Percentiles rank a stretch among this genome's conserved stretches.
Evolutionary conservation across 2,329 filamentous ascomycete species (phyloP).

Genomic region (Pseudopyricularia cyperi): DNA sequence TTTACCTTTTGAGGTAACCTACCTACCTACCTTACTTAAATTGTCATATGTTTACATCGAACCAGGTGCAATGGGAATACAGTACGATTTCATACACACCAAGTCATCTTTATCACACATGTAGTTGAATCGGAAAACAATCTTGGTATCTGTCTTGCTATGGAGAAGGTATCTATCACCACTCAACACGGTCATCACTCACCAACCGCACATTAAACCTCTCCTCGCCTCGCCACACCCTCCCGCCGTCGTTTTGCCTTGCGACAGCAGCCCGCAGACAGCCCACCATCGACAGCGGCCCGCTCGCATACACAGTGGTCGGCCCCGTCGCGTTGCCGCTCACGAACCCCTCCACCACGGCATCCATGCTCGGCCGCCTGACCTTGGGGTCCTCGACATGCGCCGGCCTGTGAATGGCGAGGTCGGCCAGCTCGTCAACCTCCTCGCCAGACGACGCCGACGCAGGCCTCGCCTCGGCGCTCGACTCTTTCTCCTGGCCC

Average conservation of each 20-base stretch:
- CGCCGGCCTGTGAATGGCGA: conserved; percentile 10
- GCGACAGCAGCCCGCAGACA: conserved; percentile 43
- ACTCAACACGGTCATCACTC: conserved; percentile 48
- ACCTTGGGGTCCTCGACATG: conserved; percentile 15
- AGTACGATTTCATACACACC: too few relatives aligned
- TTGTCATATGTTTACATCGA: too few relatives aligned
- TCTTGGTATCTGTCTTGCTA: too few relatives aligned
- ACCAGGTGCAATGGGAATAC: too few relatives aligned
- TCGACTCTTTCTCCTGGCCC: conserved; percentile 8
- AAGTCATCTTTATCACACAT: too few relatives aligned
- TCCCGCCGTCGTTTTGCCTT: conserved; percentile 32
- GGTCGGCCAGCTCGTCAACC: conserved; percentile 10
- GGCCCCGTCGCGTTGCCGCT: conserved; percentile 29
- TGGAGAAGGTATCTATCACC: too few relatives aligned
- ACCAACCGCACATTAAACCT: conserved; percentile 41
- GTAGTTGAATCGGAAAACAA: too few relatives aligned
- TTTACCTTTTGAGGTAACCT: too few relatives aligned
- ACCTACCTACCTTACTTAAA: too few relatives aligned
- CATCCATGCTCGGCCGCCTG: conserved; percentile 25
- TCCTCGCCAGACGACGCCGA: conserved; percentile 6
- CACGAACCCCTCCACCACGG: conserved; percentile 35
- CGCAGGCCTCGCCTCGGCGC: conserved; percentile 11
- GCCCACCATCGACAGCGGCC: conserved; percentile 45
- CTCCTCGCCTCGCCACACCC: conserved; percentile 45
- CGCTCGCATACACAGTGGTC: conserved; percentile 46